Evolutionary conservation across 176 grass and related monocot genomes (phyloP), one percentile per base, ranked within the genome.

Genomic region (Ananas comosus): DNA sequence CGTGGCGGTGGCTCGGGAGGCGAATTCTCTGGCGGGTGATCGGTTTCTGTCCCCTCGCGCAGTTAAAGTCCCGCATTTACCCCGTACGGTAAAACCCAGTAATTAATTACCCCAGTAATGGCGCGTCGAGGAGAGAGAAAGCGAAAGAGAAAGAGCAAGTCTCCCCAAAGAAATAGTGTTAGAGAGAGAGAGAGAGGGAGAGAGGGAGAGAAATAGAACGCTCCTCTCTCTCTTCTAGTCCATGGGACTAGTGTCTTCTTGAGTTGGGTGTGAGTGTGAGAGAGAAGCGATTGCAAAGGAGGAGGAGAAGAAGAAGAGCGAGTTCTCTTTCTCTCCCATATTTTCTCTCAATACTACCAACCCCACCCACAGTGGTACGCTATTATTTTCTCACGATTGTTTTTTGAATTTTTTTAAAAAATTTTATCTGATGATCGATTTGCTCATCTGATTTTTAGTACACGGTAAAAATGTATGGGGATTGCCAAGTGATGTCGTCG

Each of bases 401-500:
- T 29, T 33, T 33, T 33, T 33, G 2, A 33, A 33, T 3, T 3
- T 33, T 33, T 33, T 3, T 33, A n/a, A n/a, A n/a, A n/a, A n/a
- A n/a, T n/a, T 42, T 42, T 33, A 33, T 33, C 33, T 42, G 33
- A 42, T 1, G 33, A n/a, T n/a, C n/a, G n/a, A 42, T 42, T 42
- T 42, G 6, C 4, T 42, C 4, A 7, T 42, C 33, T 42, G 6
- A 42, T 42, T 42, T 42, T 42, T 42, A 42, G 33, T 42, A 42
- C 4, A 42, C 33, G 33, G 33, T 42, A 42, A 81, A 49, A 49
- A 99, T 99, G 94, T 99, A 93, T 61, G 94, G 94, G 72, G 89
- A 99, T 82, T 99, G 94, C 71, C 94, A 99, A 74, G 87, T 99
- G 12, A 76, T 99, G 70, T 87, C 94, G 8, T 87, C 94, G 23